Percentiles rank a stretch among this genome's conserved stretches.
Evolutionary conservation across 1,284 basidiomycete species (phyloP).

Genomic region (Papiliotrema terrestris): DNA sequence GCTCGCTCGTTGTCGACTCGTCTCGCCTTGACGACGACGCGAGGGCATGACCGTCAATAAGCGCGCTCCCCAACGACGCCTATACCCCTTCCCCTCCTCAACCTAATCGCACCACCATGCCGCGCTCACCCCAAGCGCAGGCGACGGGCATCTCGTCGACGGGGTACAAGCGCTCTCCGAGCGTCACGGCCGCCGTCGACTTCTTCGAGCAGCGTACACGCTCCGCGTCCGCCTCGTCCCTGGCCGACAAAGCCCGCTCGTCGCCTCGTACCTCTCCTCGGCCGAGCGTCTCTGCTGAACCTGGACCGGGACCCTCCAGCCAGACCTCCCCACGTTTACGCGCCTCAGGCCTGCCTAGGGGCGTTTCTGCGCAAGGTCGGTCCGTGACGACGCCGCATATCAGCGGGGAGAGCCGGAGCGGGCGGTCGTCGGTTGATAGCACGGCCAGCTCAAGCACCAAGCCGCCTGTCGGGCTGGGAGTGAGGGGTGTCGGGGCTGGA

Average conservation of each 20-base stretch:
- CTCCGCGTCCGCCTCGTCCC: background rate
- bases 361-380: background rate
- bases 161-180: background rate
- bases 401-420: background rate
- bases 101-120: background rate
- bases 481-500: background rate
- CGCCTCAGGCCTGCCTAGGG: background rate
- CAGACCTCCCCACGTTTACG: background rate
- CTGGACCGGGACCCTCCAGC: background rate
- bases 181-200: conserved; percentile 1
- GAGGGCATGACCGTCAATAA: background rate
- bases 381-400: background rate
- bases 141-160: background rate
- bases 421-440: background rate
- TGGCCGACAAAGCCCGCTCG: background rate
- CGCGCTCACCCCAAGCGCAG: background rate
- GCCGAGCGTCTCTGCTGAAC: background rate
- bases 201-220: background rate
- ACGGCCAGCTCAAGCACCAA: background rate
- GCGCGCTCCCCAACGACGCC: background rate
- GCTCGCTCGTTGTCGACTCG: background rate
- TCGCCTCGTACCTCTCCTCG: background rate
- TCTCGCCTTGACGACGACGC: background rate
- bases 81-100: too few species aligned
- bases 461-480: background rate